phyloP scores from a whole-genome alignment of 768 basidiomycete species.

The Lactarius vividus region DNA sequence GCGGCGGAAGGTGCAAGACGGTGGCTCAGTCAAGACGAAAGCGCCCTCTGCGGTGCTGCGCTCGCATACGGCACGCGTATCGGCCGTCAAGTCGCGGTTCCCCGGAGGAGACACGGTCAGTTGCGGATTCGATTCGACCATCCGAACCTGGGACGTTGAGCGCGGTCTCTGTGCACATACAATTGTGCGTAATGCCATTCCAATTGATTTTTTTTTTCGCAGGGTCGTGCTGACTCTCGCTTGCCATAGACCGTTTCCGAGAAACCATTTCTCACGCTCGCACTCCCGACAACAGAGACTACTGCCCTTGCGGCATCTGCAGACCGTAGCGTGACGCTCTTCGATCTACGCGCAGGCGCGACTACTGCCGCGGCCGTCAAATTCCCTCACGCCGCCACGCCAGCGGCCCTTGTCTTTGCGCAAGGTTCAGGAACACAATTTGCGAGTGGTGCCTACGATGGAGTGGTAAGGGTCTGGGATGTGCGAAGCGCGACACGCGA shows the following conservation, averaged over 20 bases:
- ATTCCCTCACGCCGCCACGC: conserved; percentile 62
- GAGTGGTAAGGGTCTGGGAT: conserved; percentile 76
- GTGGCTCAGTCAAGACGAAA: conserved; percentile 43
- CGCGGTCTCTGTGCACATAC: conserved; percentile 67
- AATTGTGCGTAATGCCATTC: conserved; percentile 48
- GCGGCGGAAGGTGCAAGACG: conserved; percentile 46
- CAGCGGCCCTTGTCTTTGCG: conserved; percentile 52
- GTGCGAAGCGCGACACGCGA: conserved; percentile 64
- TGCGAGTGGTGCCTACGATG: conserved; percentile 74
- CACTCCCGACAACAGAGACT: conserved; percentile 42
- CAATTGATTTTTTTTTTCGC: background rate
- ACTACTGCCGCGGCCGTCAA: conserved; percentile 37
- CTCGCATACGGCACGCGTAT: conserved; percentile 81
- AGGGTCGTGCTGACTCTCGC: background rate
- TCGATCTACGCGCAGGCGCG: conserved; percentile 56
- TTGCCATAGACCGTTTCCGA: conserved; percentile 57
- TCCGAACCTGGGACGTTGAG: conserved; percentile 85
- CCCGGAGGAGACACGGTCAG: conserved; percentile 55
- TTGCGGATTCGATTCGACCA: conserved; percentile 87
- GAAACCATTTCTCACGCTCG: conserved; percentile 71
- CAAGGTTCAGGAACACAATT: conserved; percentile 46
- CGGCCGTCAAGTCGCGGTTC: conserved; percentile 58
- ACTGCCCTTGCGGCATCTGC: conserved; percentile 63
- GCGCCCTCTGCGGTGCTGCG: conserved; percentile 72
- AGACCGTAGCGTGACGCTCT: conserved; percentile 70